Percentiles rank a stretch among this genome's conserved stretches.
Evolutionary conservation across 371 early-diverging fungal species (phyloP).

Genomic region (Mucor saturninus): DNA sequence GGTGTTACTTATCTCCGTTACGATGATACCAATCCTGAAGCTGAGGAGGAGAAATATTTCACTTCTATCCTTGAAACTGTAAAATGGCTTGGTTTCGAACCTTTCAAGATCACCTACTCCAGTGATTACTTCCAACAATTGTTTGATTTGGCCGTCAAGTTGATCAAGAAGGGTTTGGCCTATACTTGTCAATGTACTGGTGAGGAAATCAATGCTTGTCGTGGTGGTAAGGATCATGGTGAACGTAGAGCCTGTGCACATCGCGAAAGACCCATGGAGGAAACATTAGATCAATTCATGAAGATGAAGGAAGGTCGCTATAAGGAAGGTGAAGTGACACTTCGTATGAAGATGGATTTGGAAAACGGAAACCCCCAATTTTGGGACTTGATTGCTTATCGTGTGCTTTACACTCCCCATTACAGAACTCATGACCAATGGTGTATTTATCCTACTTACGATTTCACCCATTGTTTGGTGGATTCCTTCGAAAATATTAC

Average conservation of each 20-base stretch:
- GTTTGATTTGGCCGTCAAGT: slow-evolving; percentile 89
- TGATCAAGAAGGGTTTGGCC: slow-evolving; percentile 93
- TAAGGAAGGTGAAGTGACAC: slow-evolving; percentile 89
- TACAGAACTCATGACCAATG: slow-evolving; percentile 92
- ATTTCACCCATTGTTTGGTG: slow-evolving; percentile 98
- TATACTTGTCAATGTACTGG: slow-evolving; percentile 98
- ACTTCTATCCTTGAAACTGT: slow-evolving; percentile 95
- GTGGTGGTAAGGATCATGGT: slow-evolving; percentile 92
- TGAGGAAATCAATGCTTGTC: slow-evolving; percentile 90
- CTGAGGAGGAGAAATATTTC: slow-evolving; percentile 97
- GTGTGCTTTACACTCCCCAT: slow-evolving; percentile 93
- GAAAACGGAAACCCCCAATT: slow-evolving; percentile 97
- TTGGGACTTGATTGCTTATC: slow-evolving; percentile 99
- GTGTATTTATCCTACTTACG: slow-evolving; percentile 99
- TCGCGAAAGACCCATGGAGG: slow-evolving; percentile 92
- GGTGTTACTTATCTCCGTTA: slow-evolving; percentile 97
- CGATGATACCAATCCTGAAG: slow-evolving; percentile 99
- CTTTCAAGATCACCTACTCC: slow-evolving; percentile 95
- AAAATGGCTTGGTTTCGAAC: slow-evolving; percentile 98
- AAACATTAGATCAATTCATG: slow-evolving; percentile 92
- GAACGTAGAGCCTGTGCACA: slow-evolving; percentile 90
- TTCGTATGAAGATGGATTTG: slow-evolving; percentile 99
- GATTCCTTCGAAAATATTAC: slow-evolving; percentile 99
- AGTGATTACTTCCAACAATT: slow-evolving; percentile 97
- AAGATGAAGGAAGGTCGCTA: slow-evolving; percentile 98